Conservation (phyloP, 495 filamentous ascomycete genomes). For the Parmelia sp. region DNA sequence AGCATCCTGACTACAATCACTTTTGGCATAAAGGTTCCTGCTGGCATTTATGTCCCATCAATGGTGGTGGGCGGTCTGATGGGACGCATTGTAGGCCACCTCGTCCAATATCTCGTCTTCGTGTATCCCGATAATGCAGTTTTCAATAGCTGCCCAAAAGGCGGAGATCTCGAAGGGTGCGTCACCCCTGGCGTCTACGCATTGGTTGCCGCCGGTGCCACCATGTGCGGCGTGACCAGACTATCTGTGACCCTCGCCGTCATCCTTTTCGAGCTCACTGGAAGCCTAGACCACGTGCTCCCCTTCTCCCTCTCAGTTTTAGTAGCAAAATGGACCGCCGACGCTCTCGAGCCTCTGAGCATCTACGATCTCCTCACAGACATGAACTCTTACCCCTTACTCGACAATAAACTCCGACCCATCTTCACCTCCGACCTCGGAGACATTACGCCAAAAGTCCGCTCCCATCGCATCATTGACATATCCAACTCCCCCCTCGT, state of each 20-base stretch:
- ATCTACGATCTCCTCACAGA: slow-evolving; percentile 95
- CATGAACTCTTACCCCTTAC: slow-evolving; percentile 94
- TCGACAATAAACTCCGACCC: slow-evolving; percentile 89
- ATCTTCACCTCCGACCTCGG: slow-evolving; percentile 77
- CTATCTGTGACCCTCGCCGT: slow-evolving; percentile 91
- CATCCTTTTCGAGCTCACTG: slow-evolving; percentile 93
- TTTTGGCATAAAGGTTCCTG: slow-evolving; percentile 91
- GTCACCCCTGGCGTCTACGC: slow-evolving; percentile 95
- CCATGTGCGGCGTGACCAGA: slow-evolving; percentile 96
- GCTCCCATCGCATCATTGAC: slow-evolving; percentile 75
- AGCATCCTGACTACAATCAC: slow-evolving; percentile 79
- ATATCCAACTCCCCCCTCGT: slow-evolving; percentile 74
- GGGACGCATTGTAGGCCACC: slow-evolving; percentile 81
- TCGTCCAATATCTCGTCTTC: slow-evolving; percentile 75
- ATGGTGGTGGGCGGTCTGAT: slow-evolving; percentile 97
- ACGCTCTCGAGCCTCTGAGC: slow-evolving; percentile 87
- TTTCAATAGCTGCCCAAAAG: slow-evolving; percentile 65
- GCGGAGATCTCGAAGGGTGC: slow-evolving; percentile 68
- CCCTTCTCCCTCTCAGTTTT: slow-evolving; percentile 90
- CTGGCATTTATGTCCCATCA: slow-evolving; percentile 94
- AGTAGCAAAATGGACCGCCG: slow-evolving; percentile 95
- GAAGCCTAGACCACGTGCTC: slow-evolving; percentile 87
- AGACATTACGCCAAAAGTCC: slow-evolving; percentile 73
- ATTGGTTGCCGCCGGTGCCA: slow-evolving; percentile 87
- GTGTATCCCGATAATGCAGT: slow-evolving; percentile 63